Evolutionary conservation across 371 early-diverging fungal species (phyloP).

Genomic region (Mucor ambiguus): DNA sequence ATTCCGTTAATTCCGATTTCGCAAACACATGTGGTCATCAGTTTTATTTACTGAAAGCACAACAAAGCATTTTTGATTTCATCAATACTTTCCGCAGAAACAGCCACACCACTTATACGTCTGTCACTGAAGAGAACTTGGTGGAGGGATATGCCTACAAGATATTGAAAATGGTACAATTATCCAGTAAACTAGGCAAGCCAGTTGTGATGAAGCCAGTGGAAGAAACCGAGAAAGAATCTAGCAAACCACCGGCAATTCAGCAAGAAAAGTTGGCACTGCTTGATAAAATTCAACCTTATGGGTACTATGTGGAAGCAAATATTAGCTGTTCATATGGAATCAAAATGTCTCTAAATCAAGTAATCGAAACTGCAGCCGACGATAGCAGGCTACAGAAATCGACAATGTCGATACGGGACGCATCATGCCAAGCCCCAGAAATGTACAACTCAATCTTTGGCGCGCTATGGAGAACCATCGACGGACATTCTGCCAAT

Average conservation of each 20-base stretch:
- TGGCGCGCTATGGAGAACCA: background rate
- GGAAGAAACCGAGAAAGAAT: background rate
- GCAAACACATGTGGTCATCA: no score
- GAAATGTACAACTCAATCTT: background rate
- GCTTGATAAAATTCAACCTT: background rate
- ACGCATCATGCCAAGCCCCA: background rate
- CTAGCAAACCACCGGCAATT: background rate
- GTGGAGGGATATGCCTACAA: no score
- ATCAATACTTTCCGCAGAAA: no score
- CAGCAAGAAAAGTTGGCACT: background rate
- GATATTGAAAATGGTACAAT: background rate
- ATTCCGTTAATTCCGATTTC: no score
- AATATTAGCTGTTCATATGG: background rate
- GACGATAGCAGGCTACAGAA: background rate
- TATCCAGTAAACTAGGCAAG: background rate
- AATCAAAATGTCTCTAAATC: background rate
- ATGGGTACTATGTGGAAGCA: background rate
- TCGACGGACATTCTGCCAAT: background rate
- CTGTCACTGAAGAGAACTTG: no score
- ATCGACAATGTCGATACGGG: background rate
- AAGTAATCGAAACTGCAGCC: background rate
- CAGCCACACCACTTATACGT: no score
- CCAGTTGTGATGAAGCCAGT: background rate
- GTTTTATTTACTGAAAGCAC: no score
- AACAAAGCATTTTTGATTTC: no score